Conservation (phyloP, 2,329 filamentous ascomycete genomes). For the Diplodia corticola region DNA sequence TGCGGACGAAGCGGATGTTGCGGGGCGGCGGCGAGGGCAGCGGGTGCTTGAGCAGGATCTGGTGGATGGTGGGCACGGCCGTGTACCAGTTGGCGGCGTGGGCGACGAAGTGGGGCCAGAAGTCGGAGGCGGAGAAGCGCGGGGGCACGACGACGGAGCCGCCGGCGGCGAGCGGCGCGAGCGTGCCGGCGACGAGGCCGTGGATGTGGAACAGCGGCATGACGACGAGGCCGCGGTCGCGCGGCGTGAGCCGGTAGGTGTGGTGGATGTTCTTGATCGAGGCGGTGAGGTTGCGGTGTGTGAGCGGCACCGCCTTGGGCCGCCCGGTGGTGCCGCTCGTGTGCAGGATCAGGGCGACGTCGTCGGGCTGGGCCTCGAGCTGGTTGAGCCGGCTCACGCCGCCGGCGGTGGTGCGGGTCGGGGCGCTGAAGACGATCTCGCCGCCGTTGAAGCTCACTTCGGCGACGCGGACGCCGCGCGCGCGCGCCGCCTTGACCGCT, state of each 20-base stretch:
- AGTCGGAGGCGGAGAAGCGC: constrained; percentile 72
- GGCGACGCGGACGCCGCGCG: constrained; percentile 71
- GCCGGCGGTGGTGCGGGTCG: constrained; percentile 66
- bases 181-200: constrained; percentile 73
- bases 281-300: constrained; percentile 64
- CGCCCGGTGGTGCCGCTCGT: constrained; percentile 77
- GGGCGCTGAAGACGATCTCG: constrained; percentile 67
- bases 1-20: constrained; percentile 75
- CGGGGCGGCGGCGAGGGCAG: constrained; percentile 61
- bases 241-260: constrained; percentile 67
- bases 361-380: constrained; percentile 61
- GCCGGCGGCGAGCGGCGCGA: constrained; percentile 68
- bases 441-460: constrained; percentile 71
- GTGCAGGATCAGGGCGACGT: constrained; percentile 73
- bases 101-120: constrained; percentile 70
- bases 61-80: constrained; percentile 79
- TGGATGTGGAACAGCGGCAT: constrained; percentile 86
- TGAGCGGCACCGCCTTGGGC: constrained; percentile 75
- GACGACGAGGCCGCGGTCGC: constrained; percentile 74
- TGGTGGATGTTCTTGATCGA: constrained; percentile 61
- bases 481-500: constrained; percentile 68
- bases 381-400: constrained; percentile 47
- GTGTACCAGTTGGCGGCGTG: constrained; percentile 81
- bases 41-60: constrained; percentile 72
- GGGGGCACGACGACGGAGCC: constrained; percentile 72